Percentiles rank a stretch among this genome's conserved stretches.
Evolutionary conservation across 768 basidiomycete species (phyloP).

Genomic region (Mycena pura): DNA sequence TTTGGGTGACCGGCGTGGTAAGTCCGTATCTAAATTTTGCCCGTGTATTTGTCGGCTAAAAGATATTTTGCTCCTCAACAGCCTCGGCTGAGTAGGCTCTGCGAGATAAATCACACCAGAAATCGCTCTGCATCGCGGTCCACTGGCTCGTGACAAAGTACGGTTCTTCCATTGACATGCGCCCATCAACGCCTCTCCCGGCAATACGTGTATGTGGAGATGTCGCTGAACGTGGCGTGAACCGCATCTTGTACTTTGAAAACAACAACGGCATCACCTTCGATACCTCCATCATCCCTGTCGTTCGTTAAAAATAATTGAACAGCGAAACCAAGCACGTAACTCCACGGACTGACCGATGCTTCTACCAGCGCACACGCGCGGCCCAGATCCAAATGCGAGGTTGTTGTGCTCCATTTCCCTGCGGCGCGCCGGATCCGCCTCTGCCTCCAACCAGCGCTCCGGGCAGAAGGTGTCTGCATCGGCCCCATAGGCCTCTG

Average conservation of each 20-base stretch:
- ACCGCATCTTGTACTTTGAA: slow-evolving; percentile 5
- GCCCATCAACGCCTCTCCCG: slow-evolving; percentile 12
- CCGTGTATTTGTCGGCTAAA: too few relatives aligned
- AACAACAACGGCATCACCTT: slow-evolving; percentile 9
- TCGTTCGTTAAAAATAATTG: neutral
- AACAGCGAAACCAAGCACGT: too few relatives aligned
- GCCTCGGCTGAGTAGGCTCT: too few relatives aligned
- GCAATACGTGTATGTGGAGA: neutral
- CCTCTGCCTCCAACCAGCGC: slow-evolving; percentile 15
- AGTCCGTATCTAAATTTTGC: too few relatives aligned
- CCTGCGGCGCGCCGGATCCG: neutral
- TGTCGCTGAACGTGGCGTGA: slow-evolving; percentile 10
- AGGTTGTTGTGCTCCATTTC: slow-evolving; percentile 16
- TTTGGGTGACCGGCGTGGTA: neutral
- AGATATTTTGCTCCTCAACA: too few relatives aligned
- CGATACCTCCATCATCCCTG: slow-evolving; percentile 17
- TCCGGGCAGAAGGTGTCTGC: slow-evolving; percentile 11
- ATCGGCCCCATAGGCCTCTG: slow-evolving; percentile 11
- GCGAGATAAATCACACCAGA: slow-evolving; percentile 12
- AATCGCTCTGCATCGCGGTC: slow-evolving; percentile 17
- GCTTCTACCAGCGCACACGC: slow-evolving; percentile 9
- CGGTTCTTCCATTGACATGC: neutral
- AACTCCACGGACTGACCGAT: slow-evolving; percentile 14
- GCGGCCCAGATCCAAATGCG: slow-evolving; percentile 13
- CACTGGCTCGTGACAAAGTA: slow-evolving; percentile 17